Evolutionary conservation across 495 filamentous ascomycete genomes (phyloP).

Genomic region (Neurospora africana): DNA sequence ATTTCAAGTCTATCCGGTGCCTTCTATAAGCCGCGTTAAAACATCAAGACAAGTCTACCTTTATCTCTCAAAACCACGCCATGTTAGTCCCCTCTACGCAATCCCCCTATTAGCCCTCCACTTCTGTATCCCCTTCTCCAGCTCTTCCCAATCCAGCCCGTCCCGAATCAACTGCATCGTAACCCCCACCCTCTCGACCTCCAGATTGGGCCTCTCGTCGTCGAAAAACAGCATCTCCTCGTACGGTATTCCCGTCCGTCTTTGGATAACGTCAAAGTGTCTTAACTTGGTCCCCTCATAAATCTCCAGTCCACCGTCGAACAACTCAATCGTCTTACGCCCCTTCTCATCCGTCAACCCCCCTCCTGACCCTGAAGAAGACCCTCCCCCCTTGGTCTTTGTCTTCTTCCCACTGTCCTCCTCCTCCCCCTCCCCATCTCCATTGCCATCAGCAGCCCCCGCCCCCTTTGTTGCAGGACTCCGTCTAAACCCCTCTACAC

Average conservation of each 20-base stretch:
- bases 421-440: neutral
- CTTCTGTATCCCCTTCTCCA: slow-evolving; percentile 67
- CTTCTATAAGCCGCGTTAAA: neutral
- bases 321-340: slow-evolving; percentile 56
- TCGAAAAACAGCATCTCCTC: slow-evolving; percentile 95
- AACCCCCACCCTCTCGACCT: slow-evolving; percentile 77
- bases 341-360: slow-evolving; percentile 25
- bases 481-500: neutral
- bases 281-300: slow-evolving; percentile 78
- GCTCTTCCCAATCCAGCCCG: slow-evolving; percentile 66
- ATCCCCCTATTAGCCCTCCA: slow-evolving; percentile 62
- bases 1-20: neutral
- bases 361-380: neutral
- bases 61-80: neutral
- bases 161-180: slow-evolving; percentile 71
- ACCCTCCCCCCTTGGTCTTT: neutral
- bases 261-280: slow-evolving; percentile 66
- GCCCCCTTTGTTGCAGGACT: neutral
- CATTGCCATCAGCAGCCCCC: neutral
- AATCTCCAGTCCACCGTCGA: slow-evolving; percentile 75
- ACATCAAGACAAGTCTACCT: neutral
- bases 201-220: slow-evolving; percentile 76
- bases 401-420: neutral
- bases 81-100: neutral
- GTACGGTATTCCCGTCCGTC: slow-evolving; percentile 55